Evolutionary conservation across 352 stramenopile species (phyloP), one percentile per base, ranked within the genome.

Genomic region (Phytophthora tentaculata): DNA sequence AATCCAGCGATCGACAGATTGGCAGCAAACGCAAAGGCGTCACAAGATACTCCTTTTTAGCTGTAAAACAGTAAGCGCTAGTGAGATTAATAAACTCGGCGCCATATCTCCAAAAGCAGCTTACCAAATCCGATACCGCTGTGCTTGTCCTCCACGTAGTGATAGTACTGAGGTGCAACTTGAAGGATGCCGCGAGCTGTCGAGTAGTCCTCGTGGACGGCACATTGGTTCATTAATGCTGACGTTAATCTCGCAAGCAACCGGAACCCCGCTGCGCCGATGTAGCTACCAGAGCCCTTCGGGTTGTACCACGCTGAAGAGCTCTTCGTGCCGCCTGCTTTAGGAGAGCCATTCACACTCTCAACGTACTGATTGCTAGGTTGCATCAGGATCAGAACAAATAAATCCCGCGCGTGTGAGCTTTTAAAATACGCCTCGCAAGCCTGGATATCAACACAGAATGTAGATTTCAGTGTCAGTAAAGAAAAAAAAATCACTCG

Each of bases 351-450:
- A 28, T 56, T 77, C 23, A 75, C 73, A 20, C 56, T 80, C 44
- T 91, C 83, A 8, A 84, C 81, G 49, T 91, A 91, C 52, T 92
- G 83, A 29, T 94, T 86, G 37, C 71, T 90, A 2, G 87, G 87
- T 48, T 95, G 87, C 87, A 94, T 94, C n/a, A 95, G 57, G 28
- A 95, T 95, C 32, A 95, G 64, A 24, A 95, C 87, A 52, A 95
- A 92, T 19, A 95, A 55, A 37, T 95, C 87, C 22, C 87, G 73
- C 0, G 87, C 87, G 52, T 94, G 89, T 44, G 79, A 74, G 28
- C 71, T 81, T 54, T 90, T 92, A 67, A 95, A 94, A 17, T 77
- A 64, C 6, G 45, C 47, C 57, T 91, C 81, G 28, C 87, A 95
- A 24, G 72, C 41, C 83, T 92, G 17, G n/a, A 22, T 47, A 41